These are phyloP conservation scores for Pseudogymnoascus sp. DNA, from an alignment of 2,329 filamentous ascomycete genomes.

Conservation along the genomic window DNA sequence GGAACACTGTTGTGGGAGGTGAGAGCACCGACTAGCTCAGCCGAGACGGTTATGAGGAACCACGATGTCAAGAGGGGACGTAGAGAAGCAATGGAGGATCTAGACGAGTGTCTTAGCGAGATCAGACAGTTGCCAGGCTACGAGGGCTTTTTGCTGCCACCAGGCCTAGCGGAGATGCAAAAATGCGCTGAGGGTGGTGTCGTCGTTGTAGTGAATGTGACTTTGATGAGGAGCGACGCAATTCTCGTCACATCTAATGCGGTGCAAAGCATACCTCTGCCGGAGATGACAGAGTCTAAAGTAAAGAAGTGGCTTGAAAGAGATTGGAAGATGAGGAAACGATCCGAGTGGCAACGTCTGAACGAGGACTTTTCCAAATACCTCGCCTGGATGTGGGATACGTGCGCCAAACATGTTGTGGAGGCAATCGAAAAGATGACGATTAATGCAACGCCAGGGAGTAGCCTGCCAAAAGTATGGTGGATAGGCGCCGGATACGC, in stretches of 20 bases:
- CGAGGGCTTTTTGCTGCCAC: too few species aligned
- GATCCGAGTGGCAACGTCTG: too few species aligned
- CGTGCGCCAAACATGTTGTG: too few species aligned
- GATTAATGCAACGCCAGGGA: too few species aligned
- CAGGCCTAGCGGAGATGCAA: neutral
- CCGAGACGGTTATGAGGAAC: too few species aligned
- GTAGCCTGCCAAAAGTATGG: neutral
- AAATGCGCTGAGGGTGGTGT: neutral
- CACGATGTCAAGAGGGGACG: too few species aligned
- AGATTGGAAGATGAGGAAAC: too few species aligned
- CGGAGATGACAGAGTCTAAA: neutral
- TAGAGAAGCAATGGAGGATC: too few species aligned
- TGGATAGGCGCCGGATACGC: conserved; percentile 11
- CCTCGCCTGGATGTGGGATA: neutral
- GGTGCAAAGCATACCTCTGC: neutral
- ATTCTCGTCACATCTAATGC: neutral
- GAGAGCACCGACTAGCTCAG: too few species aligned
- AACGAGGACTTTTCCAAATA: neutral
- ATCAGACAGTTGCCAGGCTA: neutral
- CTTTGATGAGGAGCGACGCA: neutral
- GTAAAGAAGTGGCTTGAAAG: neutral
- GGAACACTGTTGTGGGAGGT: too few species aligned
- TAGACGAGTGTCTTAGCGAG: too few species aligned
- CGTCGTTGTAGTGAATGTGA: neutral
- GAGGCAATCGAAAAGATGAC: too few species aligned